Evolutionary conservation across 164 flowering plant genomes (phyloP).

Genomic region (Magnolia sinica): DNA sequence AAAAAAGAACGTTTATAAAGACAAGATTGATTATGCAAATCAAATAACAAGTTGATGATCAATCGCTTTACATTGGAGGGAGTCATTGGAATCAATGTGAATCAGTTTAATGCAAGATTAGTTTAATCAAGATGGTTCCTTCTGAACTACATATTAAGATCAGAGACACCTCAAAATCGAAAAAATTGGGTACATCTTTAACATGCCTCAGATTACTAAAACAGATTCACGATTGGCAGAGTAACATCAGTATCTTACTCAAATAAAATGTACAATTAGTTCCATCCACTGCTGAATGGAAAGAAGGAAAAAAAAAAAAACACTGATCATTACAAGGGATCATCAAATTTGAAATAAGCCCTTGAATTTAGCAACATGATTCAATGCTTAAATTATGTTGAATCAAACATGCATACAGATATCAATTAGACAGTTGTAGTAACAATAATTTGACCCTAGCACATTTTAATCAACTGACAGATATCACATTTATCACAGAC

Average conservation of each 20-base stretch:
- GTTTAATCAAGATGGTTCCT: neutral
- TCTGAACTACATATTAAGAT: neutral
- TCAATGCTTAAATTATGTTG: neutral
- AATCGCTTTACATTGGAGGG: neutral
- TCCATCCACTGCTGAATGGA: neutral
- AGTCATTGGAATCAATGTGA: neutral
- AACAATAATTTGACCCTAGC: neutral
- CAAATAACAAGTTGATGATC: conserved; percentile 1
- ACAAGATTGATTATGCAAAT: conserved; percentile 7
- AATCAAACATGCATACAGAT: neutral
- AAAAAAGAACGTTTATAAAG: conserved; percentile 14
- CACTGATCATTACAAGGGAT: neutral
- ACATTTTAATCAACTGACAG: neutral
- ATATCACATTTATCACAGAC: neutral
- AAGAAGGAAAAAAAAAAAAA: too few relatives aligned
- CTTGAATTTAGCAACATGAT: neutral
- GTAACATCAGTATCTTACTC: neutral
- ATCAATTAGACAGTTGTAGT: neutral
- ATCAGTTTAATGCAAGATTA: neutral
- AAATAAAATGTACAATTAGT: neutral
- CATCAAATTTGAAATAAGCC: neutral
- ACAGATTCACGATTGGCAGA: neutral
- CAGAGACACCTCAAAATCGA: too few relatives aligned
- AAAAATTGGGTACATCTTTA: neutral
- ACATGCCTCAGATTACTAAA: neutral